Evolutionary conservation across 2,329 filamentous ascomycete genomes (phyloP), one percentile per base, ranked within the genome.

Genomic region (Madurella mycetomatis): DNA sequence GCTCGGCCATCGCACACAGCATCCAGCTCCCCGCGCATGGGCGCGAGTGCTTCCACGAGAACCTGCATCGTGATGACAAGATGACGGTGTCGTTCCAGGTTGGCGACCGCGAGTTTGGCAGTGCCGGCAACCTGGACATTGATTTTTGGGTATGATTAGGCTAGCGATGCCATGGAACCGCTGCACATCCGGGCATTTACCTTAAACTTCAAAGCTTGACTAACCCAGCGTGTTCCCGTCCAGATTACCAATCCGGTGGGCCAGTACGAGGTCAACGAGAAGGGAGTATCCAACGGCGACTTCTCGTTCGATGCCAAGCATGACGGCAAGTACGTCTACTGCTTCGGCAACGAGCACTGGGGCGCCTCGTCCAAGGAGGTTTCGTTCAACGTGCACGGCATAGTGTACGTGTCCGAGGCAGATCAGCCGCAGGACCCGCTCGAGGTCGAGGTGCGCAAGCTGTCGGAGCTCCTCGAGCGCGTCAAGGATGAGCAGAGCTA

Each of bases 71-170:
- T 71, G 94, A 96, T 73, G 94, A 99, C 78, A 89, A 87, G 74
- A 99, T 99, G 94, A 96, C 91, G 9, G 92, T 99, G 56, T 95
- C 92, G 31, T 99, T 95, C 80, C 94, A 97, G 77, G 92, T 97
- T 55, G 94, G 94, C 69, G 94, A 99, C 71, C 81, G 92, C 63
- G 94, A 99, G 71, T 96, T 96, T 73, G 92, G 92, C 49, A 89
- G 88, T 49, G 92, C 91, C 54, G 92, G 92, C 34, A 97, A 96
- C 69, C 78, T 99, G 56, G 92, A 97, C 64, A 87, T 99, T 68
- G 94, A 99, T 73, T 99, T 99, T 72, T 97, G 91, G 91, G 94
- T 97, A 84, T 49, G 56, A 30, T 17, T 13, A 15, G 13, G 41
- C 41, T 48, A 25, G 25, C 25, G 25, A 25, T 25, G 25, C 25